phyloP scores from a whole-genome alignment of 768 basidiomycete genomes.

The Cytidiella melzeri region DNA sequence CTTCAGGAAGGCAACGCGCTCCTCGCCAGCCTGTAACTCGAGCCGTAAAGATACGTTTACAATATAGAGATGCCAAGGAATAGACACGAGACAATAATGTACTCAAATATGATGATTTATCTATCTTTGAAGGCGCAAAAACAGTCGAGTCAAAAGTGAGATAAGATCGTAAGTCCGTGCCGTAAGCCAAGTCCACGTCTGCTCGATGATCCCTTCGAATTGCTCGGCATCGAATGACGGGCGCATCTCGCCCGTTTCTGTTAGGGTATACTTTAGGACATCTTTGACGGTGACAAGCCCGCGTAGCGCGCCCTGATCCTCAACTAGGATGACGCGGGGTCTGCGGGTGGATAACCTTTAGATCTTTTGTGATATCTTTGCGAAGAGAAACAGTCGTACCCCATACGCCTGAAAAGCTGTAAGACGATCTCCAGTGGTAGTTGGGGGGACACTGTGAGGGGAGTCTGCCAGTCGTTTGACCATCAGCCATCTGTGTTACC shows the following conservation, averaged over 20 bases:
- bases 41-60: no score
- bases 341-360: conserved; percentile 35
- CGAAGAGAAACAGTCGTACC: conserved; percentile 57
- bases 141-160: conserved; percentile 10
- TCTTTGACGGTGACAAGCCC: conserved; percentile 97
- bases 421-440: conserved; percentile 94
- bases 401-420: conserved; percentile 97
- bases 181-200: conserved; percentile 19
- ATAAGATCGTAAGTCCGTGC: conserved; percentile 4
- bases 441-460: conserved; percentile 87
- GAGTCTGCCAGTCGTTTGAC: conserved; percentile 56
- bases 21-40: conserved; percentile 8
- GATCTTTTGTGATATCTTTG: background rate
- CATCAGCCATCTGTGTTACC: background rate
- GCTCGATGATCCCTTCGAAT: conserved; percentile 23
- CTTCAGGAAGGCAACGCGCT: conserved; percentile 70
- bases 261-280: conserved; percentile 76
- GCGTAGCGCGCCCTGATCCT: conserved; percentile 72
- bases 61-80: background rate
- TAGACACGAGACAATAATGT: background rate
- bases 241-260: conserved; percentile 19
- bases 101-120: background rate
- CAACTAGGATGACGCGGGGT: conserved; percentile 93
- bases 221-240: conserved; percentile 23
- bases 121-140: conserved; percentile 4